Percentiles rank a stretch among this genome's conserved stretches.
phyloP scores from a whole-genome alignment of 208 protist genomes.

The Crithidia expoeki region DNA sequence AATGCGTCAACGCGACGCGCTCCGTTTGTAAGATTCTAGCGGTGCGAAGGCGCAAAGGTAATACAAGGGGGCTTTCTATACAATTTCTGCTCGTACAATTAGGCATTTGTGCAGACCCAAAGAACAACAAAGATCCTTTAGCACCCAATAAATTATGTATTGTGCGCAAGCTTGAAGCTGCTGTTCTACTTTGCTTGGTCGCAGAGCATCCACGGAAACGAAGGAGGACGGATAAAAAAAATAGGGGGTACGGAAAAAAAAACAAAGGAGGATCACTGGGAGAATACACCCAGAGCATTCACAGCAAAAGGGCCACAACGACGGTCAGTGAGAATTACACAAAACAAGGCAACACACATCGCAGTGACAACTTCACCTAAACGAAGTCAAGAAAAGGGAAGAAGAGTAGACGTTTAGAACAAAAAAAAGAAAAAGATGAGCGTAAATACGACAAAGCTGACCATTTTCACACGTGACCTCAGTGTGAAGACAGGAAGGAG shows the following conservation, averaged over 20 bases:
- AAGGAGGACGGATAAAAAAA: slow-evolving; percentile 11
- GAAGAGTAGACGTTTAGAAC: neutral
- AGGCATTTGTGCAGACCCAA: slow-evolving; percentile 6
- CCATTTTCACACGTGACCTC: neutral
- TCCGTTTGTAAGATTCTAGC: no score
- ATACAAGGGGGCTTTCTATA: no score
- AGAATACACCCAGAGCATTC: no score
- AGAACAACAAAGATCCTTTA: neutral
- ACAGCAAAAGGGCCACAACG: no score
- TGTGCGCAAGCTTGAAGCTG: no score
- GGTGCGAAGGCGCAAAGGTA: no score
- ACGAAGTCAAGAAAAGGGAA: neutral
- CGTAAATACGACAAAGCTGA: neutral
- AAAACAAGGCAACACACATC: neutral
- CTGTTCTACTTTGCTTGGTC: no score
- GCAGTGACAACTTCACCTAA: neutral
- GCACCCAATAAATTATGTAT: no score
- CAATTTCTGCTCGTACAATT: no score
- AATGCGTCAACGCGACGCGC: no score
- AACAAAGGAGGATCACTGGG: neutral
- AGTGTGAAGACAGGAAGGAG: neutral
- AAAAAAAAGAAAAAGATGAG: neutral
- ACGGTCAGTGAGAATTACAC: neutral
- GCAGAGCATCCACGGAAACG: neutral
- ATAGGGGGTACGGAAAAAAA: neutral